Evolutionary conservation across 306 rosid species (phyloP).

Genomic region (Sophora flavescens): DNA sequence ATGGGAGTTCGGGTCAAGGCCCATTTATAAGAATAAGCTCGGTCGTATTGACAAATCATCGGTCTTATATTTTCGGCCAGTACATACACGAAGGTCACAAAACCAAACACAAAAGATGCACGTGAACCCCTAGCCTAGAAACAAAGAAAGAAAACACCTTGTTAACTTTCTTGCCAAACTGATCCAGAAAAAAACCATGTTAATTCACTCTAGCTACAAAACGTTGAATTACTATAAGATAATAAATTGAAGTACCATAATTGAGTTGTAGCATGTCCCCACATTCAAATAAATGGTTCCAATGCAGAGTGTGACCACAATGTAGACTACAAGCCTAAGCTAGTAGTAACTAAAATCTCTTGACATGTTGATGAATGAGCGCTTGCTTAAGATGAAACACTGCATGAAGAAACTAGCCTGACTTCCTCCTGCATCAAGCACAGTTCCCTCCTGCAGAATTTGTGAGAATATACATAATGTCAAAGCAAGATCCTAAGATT

Average conservation of each 20-base stretch:
- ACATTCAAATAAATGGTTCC: constrained; percentile 88
- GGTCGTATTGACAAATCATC: no score
- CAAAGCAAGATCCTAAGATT: background rate
- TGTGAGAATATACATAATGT: background rate
- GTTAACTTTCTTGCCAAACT: background rate
- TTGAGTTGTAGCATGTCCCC: constrained; percentile 87
- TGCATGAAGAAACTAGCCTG: constrained; percentile 96
- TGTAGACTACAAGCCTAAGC: constrained; percentile 95
- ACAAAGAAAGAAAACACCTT: constrained; percentile 6
- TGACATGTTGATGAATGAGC: constrained; percentile 94
- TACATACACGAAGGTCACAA: constrained; percentile 93
- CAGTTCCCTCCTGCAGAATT: constrained; percentile 81
- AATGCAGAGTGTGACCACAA: constrained; percentile 88
- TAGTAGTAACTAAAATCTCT: constrained; percentile 97
- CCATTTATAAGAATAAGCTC: no score
- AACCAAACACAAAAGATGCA: constrained; percentile 95
- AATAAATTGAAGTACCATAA: constrained; percentile 66
- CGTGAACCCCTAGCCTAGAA: constrained; percentile 99
- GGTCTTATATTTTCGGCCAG: no score
- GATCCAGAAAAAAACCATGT: constrained; percentile 12
- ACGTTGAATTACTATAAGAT: background rate
- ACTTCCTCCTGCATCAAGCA: constrained; percentile 93
- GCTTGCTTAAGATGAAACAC: constrained; percentile 74
- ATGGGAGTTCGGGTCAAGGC: no score
- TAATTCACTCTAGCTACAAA: background rate